Evolutionary conservation across 2,329 filamentous ascomycete genomes (phyloP), one percentile per base, ranked within the genome.

Genomic region (Fusarium hostae): DNA sequence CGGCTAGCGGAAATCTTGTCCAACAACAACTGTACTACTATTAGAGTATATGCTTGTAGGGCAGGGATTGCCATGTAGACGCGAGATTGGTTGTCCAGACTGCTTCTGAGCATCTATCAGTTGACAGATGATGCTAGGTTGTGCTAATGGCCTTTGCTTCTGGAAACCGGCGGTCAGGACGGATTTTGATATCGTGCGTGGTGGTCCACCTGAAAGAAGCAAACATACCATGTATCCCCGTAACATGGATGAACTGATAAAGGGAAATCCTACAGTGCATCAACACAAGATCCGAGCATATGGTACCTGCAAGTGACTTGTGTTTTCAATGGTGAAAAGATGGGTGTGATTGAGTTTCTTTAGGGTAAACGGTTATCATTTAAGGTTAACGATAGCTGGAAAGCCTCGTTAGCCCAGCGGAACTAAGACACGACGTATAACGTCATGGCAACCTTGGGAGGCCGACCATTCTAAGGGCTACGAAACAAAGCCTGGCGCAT

Each of bases 381-480:
- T 18, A 35, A 20, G 22, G 35, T 41, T 15, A 22, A 35, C 26
- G 22, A n/a, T 44, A 52, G 40, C 37, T 45, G 47, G 44, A 39
- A 62, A 43, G 55, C 40, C 35, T 70, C 4, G 34, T 62, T 63
- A 54, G 56, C 54, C 64, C 35, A 67, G 39, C 41, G n/a, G 24
- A 47, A 35, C 66, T 35, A 30, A 44, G 22, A 34, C 11, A 34
- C 34, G 3, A 50, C 28, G 30, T 24, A 30, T 41, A 37, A 57
- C 63, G 70, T 73, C 66, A 71, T 64, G 28, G 39, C 30, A 58
- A n/a, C 15, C 24, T 50, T 59, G 63, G 70, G 72, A 74, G 72
- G 72, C 72, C 72, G 59, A 66, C 72, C 72, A 61, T 66, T 47
- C 32, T 68, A 28, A 58, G 35, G n/a, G 52, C 40, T 63, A 72